A percentile compares a stretch with the other conserved stretches of the same genome.
These are phyloP conservation scores for Neostapfia colusana DNA, from an alignment of 176 grass and related monocot species.

Conservation along the genomic window DNA sequence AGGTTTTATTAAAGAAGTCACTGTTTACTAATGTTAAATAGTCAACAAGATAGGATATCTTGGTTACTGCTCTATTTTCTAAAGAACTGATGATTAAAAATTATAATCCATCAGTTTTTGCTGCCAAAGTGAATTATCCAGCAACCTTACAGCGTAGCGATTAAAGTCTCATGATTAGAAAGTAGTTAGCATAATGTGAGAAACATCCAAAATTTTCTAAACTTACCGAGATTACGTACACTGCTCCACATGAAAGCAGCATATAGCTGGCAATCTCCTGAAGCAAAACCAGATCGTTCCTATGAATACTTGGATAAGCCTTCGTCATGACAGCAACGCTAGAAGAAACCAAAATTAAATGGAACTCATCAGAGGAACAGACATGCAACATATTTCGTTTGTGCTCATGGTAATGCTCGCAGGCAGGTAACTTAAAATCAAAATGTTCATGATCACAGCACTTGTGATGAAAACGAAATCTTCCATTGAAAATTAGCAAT, in stretches of 20 bases:
- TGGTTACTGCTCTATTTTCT: background rate
- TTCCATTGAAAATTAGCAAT: background rate
- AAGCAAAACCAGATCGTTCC: constrained; percentile 68
- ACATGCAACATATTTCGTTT: constrained; percentile 4
- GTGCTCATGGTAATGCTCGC: constrained; percentile 1
- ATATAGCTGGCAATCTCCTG: constrained; percentile 91
- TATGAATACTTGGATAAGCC: constrained; percentile 63
- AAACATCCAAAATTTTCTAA: constrained; percentile 2
- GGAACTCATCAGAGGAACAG: constrained; percentile 19
- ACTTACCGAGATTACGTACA: constrained; percentile 81
- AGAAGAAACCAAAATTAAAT: constrained; percentile 31
- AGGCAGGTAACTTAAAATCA: background rate
- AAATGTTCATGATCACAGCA: background rate
- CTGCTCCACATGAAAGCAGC: constrained; percentile 81
- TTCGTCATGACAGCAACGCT: constrained; percentile 98
- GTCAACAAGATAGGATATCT: background rate
- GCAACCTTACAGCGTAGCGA: background rate
- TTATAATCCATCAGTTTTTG: background rate
- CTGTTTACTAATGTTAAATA: background rate
- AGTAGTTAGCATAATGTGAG: constrained; percentile 8
- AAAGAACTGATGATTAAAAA: constrained; percentile 10
- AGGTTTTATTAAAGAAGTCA: constrained; percentile 7
- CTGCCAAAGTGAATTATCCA: background rate
- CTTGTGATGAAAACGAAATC: constrained; percentile 12
- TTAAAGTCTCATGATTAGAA: background rate